Base-by-base conservation (phyloP, 306 rosid genomes). In the Canavalia gladiata region DNA sequence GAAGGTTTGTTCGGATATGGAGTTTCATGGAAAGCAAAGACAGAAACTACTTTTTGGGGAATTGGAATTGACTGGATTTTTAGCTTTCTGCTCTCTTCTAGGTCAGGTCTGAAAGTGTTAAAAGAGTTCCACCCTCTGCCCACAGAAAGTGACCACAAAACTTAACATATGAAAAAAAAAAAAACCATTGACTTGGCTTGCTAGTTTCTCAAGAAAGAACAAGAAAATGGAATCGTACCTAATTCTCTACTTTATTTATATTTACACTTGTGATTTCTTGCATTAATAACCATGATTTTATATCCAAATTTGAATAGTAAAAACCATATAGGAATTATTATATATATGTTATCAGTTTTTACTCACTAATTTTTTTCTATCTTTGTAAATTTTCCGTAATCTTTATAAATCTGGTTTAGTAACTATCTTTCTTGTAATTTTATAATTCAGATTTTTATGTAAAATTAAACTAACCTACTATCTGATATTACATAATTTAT, bases 141-240 rank as follows among this genome's bases (percentile, higher is more conserved):
- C 78, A 49, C 65, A 29, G 78, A 29, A 47, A 58, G 37, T 39
- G 72, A 42, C 77, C 25, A 1, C 12, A 34, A 34, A 34, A 31
- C 46, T 30, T 1, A 35, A 10, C 8, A 69, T 3, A 4, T 7
- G 7, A 10, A 4, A 3, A 25, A 37, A 0, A n/a, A 1, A 58
- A 62, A 60, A 58, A 43, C 49, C 78, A 71, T 80, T 80, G 84
- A 80, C 84, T 63, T 78, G 76, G 43, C 55, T 12, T 0, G 25
- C 18, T 72, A 9, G 35, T 58, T 4, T 58, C 56, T 42, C 6
- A 7, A 68, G 68, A 43, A 1, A 43, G 18, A 39, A 47, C 37
- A 72, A 34, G n/a, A 74, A 43, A 43, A 43, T 74, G 79, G 33
- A 57, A 30, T 3, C n/a, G 18, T 60, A n/a, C 49, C 80, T 0